Evolutionary conservation across 2,329 filamentous ascomycete genomes (phyloP).

Genomic region (Colletotrichum sansevieriae): DNA sequence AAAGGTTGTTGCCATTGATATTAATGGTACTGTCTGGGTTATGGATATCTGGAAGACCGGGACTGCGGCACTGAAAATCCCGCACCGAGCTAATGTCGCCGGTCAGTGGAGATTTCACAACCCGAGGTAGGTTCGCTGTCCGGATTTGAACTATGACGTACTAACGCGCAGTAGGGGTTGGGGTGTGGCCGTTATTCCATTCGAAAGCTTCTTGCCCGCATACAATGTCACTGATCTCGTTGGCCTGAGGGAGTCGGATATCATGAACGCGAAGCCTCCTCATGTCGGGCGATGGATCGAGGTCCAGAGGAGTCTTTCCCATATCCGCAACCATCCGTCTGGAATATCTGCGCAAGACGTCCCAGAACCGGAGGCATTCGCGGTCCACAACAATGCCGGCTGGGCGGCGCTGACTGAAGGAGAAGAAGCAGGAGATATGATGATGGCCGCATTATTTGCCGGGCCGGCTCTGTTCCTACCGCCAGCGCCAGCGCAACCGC

Average conservation of each 20-base stretch:
- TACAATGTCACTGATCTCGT: conserved; percentile 32
- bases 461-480: too few species aligned
- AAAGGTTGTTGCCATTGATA: conserved; percentile 65
- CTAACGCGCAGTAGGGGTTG: conserved; percentile 54
- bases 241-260: conserved; percentile 15
- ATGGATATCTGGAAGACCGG: conserved; percentile 64
- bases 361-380: conserved; percentile 19
- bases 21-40: conserved; percentile 62
- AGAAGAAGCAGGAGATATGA: neutral
- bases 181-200: conserved; percentile 62
- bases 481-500: too few species aligned
- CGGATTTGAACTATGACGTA: neutral
- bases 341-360: conserved; percentile 14
- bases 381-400: too few species aligned
- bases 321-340: conserved; percentile 37
- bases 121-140: conserved; percentile 19
- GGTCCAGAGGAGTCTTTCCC: conserved; percentile 29
- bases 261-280: conserved; percentile 29
- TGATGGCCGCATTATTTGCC: too few species aligned
- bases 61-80: conserved; percentile 35
- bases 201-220: conserved; percentile 57
- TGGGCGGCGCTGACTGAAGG: too few species aligned
- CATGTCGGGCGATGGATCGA: conserved; percentile 36
- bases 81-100: conserved; percentile 28
- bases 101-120: conserved; percentile 41